phyloP scores from a whole-genome alignment of 2,329 filamentous ascomycete species.

The Ascochyta koolunga region DNA sequence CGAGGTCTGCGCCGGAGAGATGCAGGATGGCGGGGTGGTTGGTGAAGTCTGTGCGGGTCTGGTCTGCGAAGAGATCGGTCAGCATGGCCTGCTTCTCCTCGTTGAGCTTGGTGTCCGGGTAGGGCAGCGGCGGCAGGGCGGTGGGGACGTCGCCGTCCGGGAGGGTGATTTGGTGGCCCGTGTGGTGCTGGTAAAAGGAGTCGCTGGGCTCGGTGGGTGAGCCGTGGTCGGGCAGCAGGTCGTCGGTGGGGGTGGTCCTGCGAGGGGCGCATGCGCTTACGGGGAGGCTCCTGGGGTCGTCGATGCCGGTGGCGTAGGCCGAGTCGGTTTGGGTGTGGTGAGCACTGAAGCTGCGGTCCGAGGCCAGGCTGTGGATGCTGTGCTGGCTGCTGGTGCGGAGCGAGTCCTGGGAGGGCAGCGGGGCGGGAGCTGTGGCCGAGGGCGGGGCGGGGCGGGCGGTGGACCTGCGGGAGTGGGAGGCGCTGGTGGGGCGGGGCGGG shows the following conservation, averaged over 20 bases:
- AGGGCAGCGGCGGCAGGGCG: slow-evolving; percentile 69
- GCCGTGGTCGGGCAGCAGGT: slow-evolving; percentile 62
- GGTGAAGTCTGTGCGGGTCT: slow-evolving; percentile 70
- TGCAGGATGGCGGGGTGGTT: slow-evolving; percentile 78
- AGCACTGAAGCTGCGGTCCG: slow-evolving; percentile 73
- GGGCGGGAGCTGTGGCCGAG: slow-evolving; percentile 49
- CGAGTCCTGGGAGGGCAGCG: slow-evolving; percentile 67
- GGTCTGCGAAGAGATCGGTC: slow-evolving; percentile 65
- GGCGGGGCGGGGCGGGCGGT: slow-evolving; percentile 68
- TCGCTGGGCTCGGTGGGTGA: slow-evolving; percentile 82
- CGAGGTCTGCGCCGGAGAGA: slow-evolving; percentile 79
- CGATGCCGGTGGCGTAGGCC: slow-evolving; percentile 65
- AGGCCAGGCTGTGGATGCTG: slow-evolving; percentile 70
- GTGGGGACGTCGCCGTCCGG: slow-evolving; percentile 60
- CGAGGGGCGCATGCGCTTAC: slow-evolving; percentile 71
- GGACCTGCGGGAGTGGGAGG: slow-evolving; percentile 69
- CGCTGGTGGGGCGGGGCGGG: slow-evolving; percentile 64
- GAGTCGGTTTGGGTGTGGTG: slow-evolving; percentile 64
- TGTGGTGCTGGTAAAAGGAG: slow-evolving; percentile 64
- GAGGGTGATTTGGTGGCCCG: slow-evolving; percentile 54
- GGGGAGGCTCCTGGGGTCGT: slow-evolving; percentile 74
- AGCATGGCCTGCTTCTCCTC: slow-evolving; percentile 86
- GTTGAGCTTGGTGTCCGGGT: slow-evolving; percentile 65
- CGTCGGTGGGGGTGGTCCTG: slow-evolving; percentile 57
- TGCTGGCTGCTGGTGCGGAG: slow-evolving; percentile 80